phyloP scores from a whole-genome alignment of 139 green algal genomes.

The Yamagishiella unicocca region DNA sequence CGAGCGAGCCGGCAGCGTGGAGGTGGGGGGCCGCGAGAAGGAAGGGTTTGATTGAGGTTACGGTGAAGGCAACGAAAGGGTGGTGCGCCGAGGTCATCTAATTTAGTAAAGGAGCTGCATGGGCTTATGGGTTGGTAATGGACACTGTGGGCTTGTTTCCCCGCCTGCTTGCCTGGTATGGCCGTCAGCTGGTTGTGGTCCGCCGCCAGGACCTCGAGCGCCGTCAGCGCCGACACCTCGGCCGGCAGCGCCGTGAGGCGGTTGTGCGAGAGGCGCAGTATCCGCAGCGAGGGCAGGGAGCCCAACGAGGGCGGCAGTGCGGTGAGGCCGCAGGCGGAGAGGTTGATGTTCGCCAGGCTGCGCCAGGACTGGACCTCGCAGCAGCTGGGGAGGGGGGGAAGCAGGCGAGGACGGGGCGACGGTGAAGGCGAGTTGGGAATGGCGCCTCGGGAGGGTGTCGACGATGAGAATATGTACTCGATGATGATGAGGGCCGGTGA shows the following conservation, averaged over 20 bases:
- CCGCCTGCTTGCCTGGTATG: conserved; percentile 74
- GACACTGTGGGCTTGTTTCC: background rate
- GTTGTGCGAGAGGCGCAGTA: conserved; percentile 71
- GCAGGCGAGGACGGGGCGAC: background rate
- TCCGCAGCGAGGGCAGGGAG: conserved; percentile 29
- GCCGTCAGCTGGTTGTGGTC: conserved; percentile 88
- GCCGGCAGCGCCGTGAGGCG: conserved; percentile 61
- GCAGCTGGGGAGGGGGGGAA: conserved; percentile 21
- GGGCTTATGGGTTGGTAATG: too few species aligned
- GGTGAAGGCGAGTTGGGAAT: background rate
- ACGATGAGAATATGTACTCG: too few species aligned
- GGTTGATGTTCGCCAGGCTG: conserved; percentile 70
- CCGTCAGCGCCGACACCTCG: conserved; percentile 50
- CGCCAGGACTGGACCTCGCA: conserved; percentile 49
- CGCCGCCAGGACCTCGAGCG: conserved; percentile 68
- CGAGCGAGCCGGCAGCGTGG: background rate
- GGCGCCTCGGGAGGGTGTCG: background rate
- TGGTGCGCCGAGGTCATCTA: too few species aligned
- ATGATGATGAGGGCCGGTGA: too few species aligned
- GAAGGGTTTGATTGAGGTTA: background rate
- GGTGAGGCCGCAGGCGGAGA: conserved; percentile 70
- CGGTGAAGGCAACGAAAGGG: too few species aligned
- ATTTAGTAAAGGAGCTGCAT: too few species aligned
- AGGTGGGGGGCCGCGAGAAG: background rate
- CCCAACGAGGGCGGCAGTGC: conserved; percentile 12